Evolutionary conservation across 1,139 yeast genomes (phyloP), one percentile per base, ranked within the genome.

Genomic region (Lodderomyces beijingensis): DNA sequence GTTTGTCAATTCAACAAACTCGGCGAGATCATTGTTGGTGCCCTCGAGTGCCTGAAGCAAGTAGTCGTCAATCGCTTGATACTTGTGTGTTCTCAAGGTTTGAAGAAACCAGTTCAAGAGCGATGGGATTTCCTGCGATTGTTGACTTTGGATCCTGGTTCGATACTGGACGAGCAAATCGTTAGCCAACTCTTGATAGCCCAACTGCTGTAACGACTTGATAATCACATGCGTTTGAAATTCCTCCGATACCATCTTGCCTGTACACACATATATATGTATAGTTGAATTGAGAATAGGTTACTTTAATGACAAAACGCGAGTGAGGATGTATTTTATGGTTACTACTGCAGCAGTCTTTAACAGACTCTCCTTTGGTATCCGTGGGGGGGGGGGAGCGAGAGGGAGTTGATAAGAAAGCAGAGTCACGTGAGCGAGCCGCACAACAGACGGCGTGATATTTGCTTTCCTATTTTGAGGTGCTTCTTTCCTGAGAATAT

Each of bases 191-290:
- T 44, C 36, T 4, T 31, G 19, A 34, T 55, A 59, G 10, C 65
- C 65, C 26, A 59, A 47, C 14, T 59, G 64, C 16, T 45, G 42
- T 25, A 65, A 54, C 1, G 69, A 42, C 25, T 50, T 49, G 35
- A 55, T 59, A 28, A 65, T 50, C 25, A 65, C 42, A 40, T 58
- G 58, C 25, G 62, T 47, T 24, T 59, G 48, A 38, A 61, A 59
- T 28, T 57, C 57, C 21, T 20, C 16, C 13, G 31, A 11, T 10
- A 5, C 12, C 12, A 18, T 19, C 5, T n/a, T n/a, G n/a, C n/a
- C n/a, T n/a, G n/a, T n/a, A n/a, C n/a, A n/a, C n/a, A n/a, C n/a
- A n/a, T n/a, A n/a, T n/a, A n/a, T n/a, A n/a, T n/a, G n/a, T n/a
- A n/a, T n/a, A n/a, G n/a, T n/a, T n/a, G n/a, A n/a, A n/a, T n/a